Conservation (phyloP, 1,284 basidiomycete genomes). For the Pseudozyma hubeiensis region DNA sequence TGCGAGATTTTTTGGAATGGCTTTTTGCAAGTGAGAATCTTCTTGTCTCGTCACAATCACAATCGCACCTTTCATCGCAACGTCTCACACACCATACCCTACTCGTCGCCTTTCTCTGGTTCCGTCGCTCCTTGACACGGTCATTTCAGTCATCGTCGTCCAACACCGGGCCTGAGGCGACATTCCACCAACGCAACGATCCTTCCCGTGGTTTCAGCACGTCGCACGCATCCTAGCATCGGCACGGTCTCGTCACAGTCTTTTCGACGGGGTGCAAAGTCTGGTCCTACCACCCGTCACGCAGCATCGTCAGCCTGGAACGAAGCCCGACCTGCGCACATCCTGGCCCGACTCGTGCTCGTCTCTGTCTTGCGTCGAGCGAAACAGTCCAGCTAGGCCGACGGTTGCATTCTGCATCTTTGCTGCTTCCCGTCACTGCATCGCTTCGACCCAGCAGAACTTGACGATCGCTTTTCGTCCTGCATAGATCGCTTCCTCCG, state of each 20-base stretch:
- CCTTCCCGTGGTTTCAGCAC: not conserved
- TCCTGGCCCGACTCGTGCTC: not conserved
- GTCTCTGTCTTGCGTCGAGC: not conserved
- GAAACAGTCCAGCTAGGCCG: not conserved
- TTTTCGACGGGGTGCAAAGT: too few relatives aligned
- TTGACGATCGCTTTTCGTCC: not conserved
- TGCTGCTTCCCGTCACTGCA: not conserved
- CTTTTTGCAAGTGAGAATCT: not conserved
- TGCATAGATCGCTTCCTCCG: not conserved
- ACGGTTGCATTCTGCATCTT: too few relatives aligned
- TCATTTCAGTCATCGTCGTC: not conserved
- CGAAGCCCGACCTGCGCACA: not conserved
- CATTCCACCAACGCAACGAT: not conserved
- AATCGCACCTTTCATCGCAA: not conserved
- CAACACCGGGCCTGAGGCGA: too few relatives aligned
- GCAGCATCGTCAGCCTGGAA: too few relatives aligned
- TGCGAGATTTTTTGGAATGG: not conserved
- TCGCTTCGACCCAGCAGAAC: not conserved
- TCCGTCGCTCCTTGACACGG: not conserved
- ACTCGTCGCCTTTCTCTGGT: not conserved
- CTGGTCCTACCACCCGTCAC: too few relatives aligned
- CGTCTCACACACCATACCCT: not conserved
- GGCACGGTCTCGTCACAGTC: too few relatives aligned
- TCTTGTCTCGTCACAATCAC: slow-evolving; percentile 2
- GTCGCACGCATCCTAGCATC: not conserved